Conservation (phyloP, 176 grass and related monocot genomes). For the Hyparrhenia diplandra region DNA sequence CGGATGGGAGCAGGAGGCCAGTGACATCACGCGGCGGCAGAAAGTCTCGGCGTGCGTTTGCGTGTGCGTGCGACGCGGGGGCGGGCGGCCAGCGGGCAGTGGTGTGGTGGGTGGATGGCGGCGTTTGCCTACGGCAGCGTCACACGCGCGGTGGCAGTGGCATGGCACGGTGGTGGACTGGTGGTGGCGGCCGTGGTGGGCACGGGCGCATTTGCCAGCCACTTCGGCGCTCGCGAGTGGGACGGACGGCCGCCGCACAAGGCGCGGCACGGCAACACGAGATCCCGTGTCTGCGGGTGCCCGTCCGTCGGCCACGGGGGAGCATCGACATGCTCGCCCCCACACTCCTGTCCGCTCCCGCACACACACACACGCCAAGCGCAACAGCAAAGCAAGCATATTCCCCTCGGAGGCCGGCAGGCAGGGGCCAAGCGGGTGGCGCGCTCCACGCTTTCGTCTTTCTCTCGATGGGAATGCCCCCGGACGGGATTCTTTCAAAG, state of each 20-base stretch:
- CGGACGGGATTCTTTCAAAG: background rate
- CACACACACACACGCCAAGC: background rate
- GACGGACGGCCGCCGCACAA: background rate
- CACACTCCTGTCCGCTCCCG: background rate
- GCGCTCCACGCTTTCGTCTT: constrained; percentile 7
- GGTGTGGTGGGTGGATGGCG: background rate
- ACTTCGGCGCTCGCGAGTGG: background rate
- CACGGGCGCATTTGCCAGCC: background rate
- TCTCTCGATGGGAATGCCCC: background rate
- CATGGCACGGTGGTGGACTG: background rate
- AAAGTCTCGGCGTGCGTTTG: background rate
- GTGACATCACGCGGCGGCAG: background rate
- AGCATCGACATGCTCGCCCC: background rate
- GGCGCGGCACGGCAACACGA: no score
- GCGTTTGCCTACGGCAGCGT: background rate
- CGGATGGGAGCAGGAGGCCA: background rate
- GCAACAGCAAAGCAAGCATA: background rate
- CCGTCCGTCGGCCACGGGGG: no score
- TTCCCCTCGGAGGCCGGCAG: constrained; percentile 7
- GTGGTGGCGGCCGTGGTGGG: constrained; percentile 10
- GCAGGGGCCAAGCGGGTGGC: background rate
- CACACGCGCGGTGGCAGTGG: background rate
- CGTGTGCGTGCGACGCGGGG: background rate
- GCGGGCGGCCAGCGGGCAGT: background rate
- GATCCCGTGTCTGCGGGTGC: no score